Evolutionary conservation across 495 filamentous ascomycete genomes (phyloP).

Genomic region (Aspergillus ostianus): DNA sequence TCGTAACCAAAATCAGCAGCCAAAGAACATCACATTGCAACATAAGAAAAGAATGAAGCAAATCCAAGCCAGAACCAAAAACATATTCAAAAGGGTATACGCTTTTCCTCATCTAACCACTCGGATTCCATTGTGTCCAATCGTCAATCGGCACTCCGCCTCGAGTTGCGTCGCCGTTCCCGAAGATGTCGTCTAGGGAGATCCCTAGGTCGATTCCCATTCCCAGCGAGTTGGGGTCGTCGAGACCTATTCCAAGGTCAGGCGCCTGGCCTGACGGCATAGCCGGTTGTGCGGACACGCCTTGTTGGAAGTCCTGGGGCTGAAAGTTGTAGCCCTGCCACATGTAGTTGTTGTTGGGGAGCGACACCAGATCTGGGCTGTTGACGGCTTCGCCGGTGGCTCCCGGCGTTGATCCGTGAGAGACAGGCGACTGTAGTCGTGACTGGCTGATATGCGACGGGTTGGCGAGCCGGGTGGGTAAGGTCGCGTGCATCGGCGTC

Average conservation of each 20-base stretch:
- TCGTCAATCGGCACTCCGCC: conserved; percentile 34
- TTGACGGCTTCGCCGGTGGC: conserved; percentile 30
- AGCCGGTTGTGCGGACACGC: conserved; percentile 22
- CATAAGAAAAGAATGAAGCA: no score
- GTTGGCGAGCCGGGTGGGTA: conserved; percentile 30
- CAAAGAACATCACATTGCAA: not conserved
- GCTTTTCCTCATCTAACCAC: conserved; percentile 27
- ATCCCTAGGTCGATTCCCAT: conserved; percentile 38
- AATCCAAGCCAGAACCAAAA: not conserved
- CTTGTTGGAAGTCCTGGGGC: conserved; percentile 23
- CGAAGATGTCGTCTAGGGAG: conserved; percentile 46
- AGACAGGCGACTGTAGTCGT: conserved; percentile 35
- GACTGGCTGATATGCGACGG: conserved; percentile 27
- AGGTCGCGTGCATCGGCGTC: conserved; percentile 24
- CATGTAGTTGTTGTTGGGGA: conserved; percentile 45
- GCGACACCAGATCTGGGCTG: conserved; percentile 47
- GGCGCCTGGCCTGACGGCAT: conserved; percentile 18
- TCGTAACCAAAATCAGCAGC: conserved; percentile 4
- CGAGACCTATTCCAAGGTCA: conserved; percentile 31
- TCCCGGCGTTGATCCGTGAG: conserved; percentile 31
- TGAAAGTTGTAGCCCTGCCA: conserved; percentile 47
- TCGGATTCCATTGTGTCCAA: conserved; percentile 39
- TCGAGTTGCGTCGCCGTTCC: conserved; percentile 29
- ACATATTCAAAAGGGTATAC: conserved; percentile 3
- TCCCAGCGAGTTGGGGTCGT: conserved; percentile 30